phyloP scores from a whole-genome alignment of 139 green algal species.

The Tetratostichococcus sp. region DNA sequence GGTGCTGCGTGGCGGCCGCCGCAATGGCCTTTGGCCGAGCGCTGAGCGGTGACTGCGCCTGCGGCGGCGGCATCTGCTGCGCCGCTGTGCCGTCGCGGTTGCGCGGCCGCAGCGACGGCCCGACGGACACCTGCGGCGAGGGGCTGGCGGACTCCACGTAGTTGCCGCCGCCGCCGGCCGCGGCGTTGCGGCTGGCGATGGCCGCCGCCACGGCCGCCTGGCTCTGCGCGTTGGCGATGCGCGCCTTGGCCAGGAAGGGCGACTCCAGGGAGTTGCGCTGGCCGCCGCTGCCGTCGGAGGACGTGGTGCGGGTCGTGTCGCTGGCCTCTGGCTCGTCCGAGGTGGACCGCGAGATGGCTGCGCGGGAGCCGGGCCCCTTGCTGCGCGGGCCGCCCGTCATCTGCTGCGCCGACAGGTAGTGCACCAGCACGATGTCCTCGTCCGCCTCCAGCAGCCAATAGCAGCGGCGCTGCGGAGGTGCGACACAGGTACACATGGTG shows the following conservation, averaged over 20 bases:
- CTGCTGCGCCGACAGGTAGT: slow-evolving; percentile 34
- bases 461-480: slow-evolving; percentile 61
- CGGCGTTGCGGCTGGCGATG: background rate
- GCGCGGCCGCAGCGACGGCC: background rate
- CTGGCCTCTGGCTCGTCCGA: background rate
- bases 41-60: background rate
- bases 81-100: background rate
- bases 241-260: background rate
- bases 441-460: slow-evolving; percentile 68
- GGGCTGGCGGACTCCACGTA: no score
- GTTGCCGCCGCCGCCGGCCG: background rate
- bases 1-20: background rate
- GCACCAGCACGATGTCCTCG: slow-evolving; percentile 51
- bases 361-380: background rate
- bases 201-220: background rate
- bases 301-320: background rate
- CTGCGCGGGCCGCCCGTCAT: background rate
- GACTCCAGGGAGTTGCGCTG: background rate
- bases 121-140: background rate
- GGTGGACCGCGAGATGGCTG: background rate
- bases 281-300: background rate
- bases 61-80: background rate
- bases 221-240: background rate
- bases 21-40: background rate
- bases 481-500: no score